These are phyloP conservation scores for Neopestalotiopsis rosae DNA, from an alignment of 2,329 filamentous ascomycete genomes.

Conservation along the genomic window DNA sequence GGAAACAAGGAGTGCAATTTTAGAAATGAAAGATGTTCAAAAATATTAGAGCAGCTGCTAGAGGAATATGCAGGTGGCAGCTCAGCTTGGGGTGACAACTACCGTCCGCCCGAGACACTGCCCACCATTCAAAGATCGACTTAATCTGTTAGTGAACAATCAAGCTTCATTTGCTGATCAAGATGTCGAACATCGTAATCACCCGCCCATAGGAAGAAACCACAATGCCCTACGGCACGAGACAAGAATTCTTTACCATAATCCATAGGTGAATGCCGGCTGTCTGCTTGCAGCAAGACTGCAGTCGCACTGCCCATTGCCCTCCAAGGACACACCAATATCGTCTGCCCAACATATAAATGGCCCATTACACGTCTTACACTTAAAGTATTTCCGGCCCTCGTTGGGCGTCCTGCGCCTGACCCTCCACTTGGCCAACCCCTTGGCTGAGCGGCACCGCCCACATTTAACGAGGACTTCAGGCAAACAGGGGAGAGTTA, in stretches of 20 bases:
- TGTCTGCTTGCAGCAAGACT: background rate
- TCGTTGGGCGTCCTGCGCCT: background rate
- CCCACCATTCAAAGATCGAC: no score
- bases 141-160: no score
- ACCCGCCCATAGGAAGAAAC: background rate
- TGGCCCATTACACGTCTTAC: background rate
- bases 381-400: background rate
- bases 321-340: background rate
- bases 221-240: background rate
- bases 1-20: no score
- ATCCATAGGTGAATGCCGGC: background rate
- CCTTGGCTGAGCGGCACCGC: background rate
- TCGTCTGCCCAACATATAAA: background rate
- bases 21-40: no score
- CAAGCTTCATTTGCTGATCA: no score
- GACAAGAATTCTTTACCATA: background rate
- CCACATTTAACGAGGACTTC: background rate
- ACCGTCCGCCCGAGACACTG: no score
- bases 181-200: no score
- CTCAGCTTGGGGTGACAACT: no score
- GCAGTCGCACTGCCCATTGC: background rate
- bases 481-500: background rate
- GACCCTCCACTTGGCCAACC: background rate
- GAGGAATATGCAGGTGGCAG: no score
- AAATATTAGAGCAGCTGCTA: no score